phyloP scores from a whole-genome alignment of 805 yeast genomes.

The Kodamaea hsintzibuensis region DNA sequence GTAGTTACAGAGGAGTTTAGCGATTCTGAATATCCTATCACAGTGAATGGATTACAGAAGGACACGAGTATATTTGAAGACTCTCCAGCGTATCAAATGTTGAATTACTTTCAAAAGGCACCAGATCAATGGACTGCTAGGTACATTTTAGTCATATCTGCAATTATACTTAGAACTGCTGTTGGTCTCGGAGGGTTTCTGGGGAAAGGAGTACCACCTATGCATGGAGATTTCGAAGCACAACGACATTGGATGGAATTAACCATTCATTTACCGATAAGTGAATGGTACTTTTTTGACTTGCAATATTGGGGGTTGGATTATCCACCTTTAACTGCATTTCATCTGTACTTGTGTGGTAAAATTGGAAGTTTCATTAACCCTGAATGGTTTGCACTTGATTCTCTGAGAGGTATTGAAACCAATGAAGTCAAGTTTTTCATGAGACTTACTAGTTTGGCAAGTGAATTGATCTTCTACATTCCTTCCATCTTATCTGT shows the following conservation, averaged over 20 bases:
- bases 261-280: constrained; percentile 71
- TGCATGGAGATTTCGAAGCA: constrained; percentile 96
- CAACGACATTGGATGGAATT: constrained; percentile 98
- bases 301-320: constrained; percentile 94
- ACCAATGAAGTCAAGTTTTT: constrained; percentile 64
- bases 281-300: constrained; percentile 87
- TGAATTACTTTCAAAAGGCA: constrained; percentile 77
- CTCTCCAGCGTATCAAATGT: constrained; percentile 75
- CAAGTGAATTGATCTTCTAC: constrained; percentile 72
- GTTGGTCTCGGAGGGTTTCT: constrained; percentile 89
- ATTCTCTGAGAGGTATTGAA: constrained; percentile 76
- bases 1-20: not conserved
- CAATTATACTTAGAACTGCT: constrained; percentile 76
- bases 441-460: constrained; percentile 79
- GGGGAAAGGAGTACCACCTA: constrained; percentile 70
- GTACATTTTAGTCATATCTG: constrained; percentile 69
- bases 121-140: constrained; percentile 91
- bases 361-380: constrained; percentile 64
- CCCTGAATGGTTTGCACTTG: constrained; percentile 73
- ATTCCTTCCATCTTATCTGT: constrained; percentile 79
- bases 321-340: constrained; percentile 96
- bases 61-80: constrained; percentile 36
- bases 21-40: not conserved
- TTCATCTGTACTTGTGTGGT: constrained; percentile 83
- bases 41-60: not conserved